Evolutionary conservation across 2,329 filamentous ascomycete genomes (phyloP).

Genomic region (Fusarium cicatricum): DNA sequence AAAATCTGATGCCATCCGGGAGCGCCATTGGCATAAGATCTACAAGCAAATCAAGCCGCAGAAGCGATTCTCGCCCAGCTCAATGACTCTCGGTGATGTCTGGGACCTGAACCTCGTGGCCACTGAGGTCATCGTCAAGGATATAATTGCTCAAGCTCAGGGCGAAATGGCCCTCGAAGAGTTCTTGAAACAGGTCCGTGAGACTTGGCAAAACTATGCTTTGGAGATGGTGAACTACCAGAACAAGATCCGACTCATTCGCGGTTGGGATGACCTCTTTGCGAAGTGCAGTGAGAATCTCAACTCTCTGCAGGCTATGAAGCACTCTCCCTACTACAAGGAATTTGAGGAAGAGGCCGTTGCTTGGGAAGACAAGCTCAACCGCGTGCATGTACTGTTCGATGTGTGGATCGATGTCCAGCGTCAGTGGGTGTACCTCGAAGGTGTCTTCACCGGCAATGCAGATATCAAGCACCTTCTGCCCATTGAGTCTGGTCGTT

Average conservation of each 20-base stretch:
- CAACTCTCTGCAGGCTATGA: conserved; percentile 98
- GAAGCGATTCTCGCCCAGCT: conserved; percentile 91
- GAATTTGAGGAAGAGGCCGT: conserved; percentile 98
- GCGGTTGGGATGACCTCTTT: conserved; percentile 97
- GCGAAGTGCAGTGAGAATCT: conserved; percentile 98
- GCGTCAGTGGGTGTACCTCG: conserved; percentile 98
- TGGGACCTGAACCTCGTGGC: conserved; percentile 95
- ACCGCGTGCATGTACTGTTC: conserved; percentile 95
- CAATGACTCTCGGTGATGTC: conserved; percentile 96
- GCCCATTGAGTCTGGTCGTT: conserved; percentile 94
- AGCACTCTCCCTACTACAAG: conserved; percentile 98
- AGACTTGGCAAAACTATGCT: conserved; percentile 95
- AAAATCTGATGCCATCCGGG: conserved; percentile 95
- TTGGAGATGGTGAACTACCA: conserved; percentile 97
- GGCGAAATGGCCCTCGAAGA: conserved; percentile 99
- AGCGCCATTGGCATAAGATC: conserved; percentile 97
- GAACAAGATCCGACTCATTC: conserved; percentile 96
- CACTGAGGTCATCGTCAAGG: conserved; percentile 86
- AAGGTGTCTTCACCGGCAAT: conserved; percentile 98
- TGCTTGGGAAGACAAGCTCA: conserved; percentile 97
- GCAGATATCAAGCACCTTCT: conserved; percentile 98
- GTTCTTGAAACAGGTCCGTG: conserved; percentile 94
- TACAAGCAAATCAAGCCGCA: conserved; percentile 95
- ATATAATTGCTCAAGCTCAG: conserved; percentile 94
- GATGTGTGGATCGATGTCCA: conserved; percentile 99